Evolutionary conservation across 768 basidiomycete genomes (phyloP).

Genomic region (Gelatoporia subvermispora): DNA sequence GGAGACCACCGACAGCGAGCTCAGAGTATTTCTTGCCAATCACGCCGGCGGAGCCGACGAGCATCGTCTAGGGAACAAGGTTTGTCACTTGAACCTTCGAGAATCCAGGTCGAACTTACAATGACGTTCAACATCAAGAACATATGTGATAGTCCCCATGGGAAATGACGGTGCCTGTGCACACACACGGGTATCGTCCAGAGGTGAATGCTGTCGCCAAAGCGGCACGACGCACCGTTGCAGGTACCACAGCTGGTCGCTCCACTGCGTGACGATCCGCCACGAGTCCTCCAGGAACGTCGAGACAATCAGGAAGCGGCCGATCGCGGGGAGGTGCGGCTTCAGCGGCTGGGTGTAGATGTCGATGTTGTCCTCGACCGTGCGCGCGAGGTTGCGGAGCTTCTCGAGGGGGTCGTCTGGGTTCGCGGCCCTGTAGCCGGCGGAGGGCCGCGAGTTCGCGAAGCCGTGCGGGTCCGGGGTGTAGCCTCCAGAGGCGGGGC

Average conservation of each 20-base stretch:
- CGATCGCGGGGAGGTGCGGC: constrained; percentile 91
- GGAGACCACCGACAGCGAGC: constrained; percentile 84
- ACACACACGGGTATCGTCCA: neutral
- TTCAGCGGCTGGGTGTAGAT: constrained; percentile 89
- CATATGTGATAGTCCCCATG: constrained; percentile 90
- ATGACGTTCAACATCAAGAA: constrained; percentile 91
- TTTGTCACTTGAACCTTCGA: neutral
- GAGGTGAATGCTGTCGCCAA: neutral
- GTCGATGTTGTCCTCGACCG: constrained; percentile 90
- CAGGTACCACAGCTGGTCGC: constrained; percentile 97
- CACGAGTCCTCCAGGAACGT: constrained; percentile 97
- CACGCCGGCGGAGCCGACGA: constrained; percentile 76
- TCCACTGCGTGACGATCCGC: constrained; percentile 90
- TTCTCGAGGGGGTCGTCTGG: constrained; percentile 81
- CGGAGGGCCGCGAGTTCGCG: constrained; percentile 61
- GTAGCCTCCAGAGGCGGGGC: constrained; percentile 49
- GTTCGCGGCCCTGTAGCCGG: constrained; percentile 75
- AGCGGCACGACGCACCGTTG: constrained; percentile 63
- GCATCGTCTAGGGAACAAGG: constrained; percentile 65
- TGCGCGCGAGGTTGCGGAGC: constrained; percentile 61
- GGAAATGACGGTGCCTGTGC: constrained; percentile 86
- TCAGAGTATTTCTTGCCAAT: constrained; percentile 86
- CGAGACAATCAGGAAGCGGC: constrained; percentile 94
- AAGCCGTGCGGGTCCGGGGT: constrained; percentile 77
- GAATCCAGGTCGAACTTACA: constrained; percentile 45